Conservation (phyloP, 306 rosid genomes). For the Sophora flavescens region DNA sequence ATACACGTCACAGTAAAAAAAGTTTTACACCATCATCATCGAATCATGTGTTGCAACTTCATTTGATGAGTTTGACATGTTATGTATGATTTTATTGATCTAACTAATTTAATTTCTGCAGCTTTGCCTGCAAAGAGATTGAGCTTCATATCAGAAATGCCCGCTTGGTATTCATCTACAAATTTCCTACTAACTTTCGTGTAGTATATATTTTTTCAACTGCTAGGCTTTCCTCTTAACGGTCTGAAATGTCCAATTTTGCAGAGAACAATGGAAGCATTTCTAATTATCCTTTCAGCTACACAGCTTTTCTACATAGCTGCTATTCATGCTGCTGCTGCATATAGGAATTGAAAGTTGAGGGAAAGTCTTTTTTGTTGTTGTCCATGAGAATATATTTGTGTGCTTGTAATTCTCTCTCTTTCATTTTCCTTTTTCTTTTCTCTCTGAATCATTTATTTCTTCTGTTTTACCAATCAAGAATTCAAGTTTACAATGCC, state of each 20-base stretch:
- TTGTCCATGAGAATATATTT: conserved; percentile 20
- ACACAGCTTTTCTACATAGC: conserved; percentile 82
- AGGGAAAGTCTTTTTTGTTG: neutral
- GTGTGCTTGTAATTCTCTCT: conserved; percentile 12
- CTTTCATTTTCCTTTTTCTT: neutral
- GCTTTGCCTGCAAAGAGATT: conserved; percentile 92
- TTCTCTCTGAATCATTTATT: neutral
- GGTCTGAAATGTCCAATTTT: conserved; percentile 40
- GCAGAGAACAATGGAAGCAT: conserved; percentile 94
- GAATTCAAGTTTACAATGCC: conserved; percentile 22
- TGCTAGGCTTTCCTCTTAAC: neutral
- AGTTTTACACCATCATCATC: no score
- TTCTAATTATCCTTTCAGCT: conserved; percentile 85
- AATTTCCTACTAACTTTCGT: conserved; percentile 3
- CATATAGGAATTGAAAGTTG: conserved; percentile 43
- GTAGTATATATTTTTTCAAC: neutral
- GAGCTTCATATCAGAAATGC: conserved; percentile 70
- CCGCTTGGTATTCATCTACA: conserved; percentile 62
- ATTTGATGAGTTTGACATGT: neutral
- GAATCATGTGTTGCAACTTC: no score
- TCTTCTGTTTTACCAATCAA: conserved; percentile 24
- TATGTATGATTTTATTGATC: neutral
- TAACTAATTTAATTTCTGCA: conserved; percentile 48
- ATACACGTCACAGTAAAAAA: no score
- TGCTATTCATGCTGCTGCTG: conserved; percentile 63